Percentiles rank a stretch among this genome's conserved stretches.
These are phyloP conservation scores for Cladosporium sp. DNA, from an alignment of 2,329 filamentous ascomycete genomes.

Conservation along the genomic window DNA sequence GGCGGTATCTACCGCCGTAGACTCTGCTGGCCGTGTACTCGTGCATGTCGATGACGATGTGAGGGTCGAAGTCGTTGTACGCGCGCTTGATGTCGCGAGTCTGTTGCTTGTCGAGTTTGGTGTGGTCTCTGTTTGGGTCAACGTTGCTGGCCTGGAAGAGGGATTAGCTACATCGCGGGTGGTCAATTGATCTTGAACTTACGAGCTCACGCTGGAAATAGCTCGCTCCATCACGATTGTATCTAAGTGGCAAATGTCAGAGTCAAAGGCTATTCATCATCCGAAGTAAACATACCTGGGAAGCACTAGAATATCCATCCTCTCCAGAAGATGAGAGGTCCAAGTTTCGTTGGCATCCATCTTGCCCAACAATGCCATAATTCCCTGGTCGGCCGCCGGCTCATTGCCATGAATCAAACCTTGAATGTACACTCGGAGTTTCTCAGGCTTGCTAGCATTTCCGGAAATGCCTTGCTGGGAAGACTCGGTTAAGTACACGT, in stretches of 20 bases:
- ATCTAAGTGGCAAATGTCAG: neutral
- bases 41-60: constrained; percentile 33
- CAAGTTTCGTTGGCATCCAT: constrained; percentile 32
- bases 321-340: constrained; percentile 30
- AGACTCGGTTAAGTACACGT: constrained; percentile 14
- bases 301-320: constrained; percentile 26
- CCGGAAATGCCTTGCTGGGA: constrained; percentile 3
- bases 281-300: constrained; percentile 10
- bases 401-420: constrained; percentile 36
- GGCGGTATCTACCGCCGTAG: constrained; percentile 27
- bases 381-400: constrained; percentile 35
- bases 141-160: constrained; percentile 17
- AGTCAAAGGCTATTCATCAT: no score
- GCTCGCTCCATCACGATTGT: constrained; percentile 19
- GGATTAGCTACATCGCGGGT: no score
- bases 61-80: constrained; percentile 29
- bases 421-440: constrained; percentile 36
- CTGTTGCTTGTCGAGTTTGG: constrained; percentile 30
- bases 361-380: constrained; percentile 33
- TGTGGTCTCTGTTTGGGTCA: constrained; percentile 20
- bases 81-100: constrained; percentile 29
- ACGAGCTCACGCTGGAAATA: constrained; percentile 24
- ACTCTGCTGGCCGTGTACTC: constrained; percentile 29
- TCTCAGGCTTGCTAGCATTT: constrained; percentile 14
- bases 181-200: no score